phyloP scores from a whole-genome alignment of 2,329 filamentous ascomycete genomes.

The Calonectria henricotiae region DNA sequence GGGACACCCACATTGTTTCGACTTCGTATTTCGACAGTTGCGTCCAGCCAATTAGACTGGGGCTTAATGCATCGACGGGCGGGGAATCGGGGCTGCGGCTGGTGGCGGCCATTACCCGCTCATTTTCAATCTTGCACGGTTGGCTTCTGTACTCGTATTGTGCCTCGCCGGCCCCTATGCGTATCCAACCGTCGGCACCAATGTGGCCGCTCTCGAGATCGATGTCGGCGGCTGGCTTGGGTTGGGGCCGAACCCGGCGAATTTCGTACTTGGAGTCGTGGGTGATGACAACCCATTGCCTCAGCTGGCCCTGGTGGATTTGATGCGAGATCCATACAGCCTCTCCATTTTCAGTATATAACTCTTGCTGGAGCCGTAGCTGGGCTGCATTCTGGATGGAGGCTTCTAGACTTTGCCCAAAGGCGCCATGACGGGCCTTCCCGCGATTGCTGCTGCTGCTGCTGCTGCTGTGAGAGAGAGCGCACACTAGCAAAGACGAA shows the following conservation, averaged over 20 bases:
- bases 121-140: conserved; percentile 11
- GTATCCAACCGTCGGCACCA: conserved; percentile 1
- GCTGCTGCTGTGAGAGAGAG: background rate
- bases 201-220: conserved; percentile 2
- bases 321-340: conserved; percentile 25
- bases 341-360: conserved; percentile 18
- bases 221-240: background rate
- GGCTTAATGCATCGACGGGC: background rate
- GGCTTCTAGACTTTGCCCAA: background rate
- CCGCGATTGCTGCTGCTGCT: background rate
- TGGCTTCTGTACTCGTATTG: conserved; percentile 23
- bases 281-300: conserved; percentile 11
- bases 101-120: conserved; percentile 1
- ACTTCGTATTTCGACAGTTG: conserved; percentile 17
- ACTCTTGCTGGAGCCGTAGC: conserved; percentile 22
- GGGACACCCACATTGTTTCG: conserved; percentile 1
- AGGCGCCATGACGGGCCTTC: background rate
- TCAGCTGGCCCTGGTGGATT: background rate
- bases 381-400: conserved; percentile 6
- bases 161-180: conserved; percentile 1
- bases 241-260: background rate
- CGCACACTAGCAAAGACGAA: background rate
- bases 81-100: background rate
- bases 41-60: conserved; percentile 24
- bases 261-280: conserved; percentile 27